Base-by-base conservation (phyloP, 805 yeast species). In the Yarrowia hollandica region DNA sequence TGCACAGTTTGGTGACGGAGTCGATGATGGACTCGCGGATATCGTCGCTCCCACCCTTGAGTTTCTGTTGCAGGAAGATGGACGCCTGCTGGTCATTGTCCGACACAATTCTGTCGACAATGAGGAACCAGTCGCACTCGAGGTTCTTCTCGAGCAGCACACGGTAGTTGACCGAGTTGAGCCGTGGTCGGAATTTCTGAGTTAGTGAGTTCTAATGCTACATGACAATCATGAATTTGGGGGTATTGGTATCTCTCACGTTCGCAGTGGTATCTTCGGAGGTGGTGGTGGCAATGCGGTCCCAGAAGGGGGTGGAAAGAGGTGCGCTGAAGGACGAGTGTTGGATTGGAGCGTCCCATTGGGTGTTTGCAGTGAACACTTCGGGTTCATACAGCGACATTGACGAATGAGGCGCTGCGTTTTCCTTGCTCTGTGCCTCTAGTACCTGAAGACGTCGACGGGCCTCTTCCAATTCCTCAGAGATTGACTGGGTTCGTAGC, bases 11-110 rank as follows among this genome's bases (percentile, higher is more conserved):
- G 15, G 64, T 60, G 15, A 75, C 70, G 3, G 69, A 68, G 12
- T 62, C 65, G 16, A 71, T 64, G 14, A 75, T 69, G 11, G 61
- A 59, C 18, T 65, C 66, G 37, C 64, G 69, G 54, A 73, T 74
- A 15, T 62, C 70, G 1, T 64, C 62, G 19, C 65, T 60, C 12
- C 73, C 67, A 4, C 63, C 61, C 52, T 69, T 69, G 30, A 75
- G 68, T 56, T 74, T 71, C 59, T 74, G 76, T 65, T 75, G 79
- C 28, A 75, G 61, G 55, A 71, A 72, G 4, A 75, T 65, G 9
- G 79, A 75, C 6, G 78, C 75, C 60, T 71, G 75, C 63, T 75
- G 78, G 59, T 75, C 78, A 50, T 72, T 66, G 34, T 65, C 64
- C 19, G 59, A 35, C n/a, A 72, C 68, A 34, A 72, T 72, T 30